Evolutionary conservation across 2,329 filamentous ascomycete species (phyloP), one percentile per base, ranked within the genome.

Genomic region (Alternaria infectoria): DNA sequence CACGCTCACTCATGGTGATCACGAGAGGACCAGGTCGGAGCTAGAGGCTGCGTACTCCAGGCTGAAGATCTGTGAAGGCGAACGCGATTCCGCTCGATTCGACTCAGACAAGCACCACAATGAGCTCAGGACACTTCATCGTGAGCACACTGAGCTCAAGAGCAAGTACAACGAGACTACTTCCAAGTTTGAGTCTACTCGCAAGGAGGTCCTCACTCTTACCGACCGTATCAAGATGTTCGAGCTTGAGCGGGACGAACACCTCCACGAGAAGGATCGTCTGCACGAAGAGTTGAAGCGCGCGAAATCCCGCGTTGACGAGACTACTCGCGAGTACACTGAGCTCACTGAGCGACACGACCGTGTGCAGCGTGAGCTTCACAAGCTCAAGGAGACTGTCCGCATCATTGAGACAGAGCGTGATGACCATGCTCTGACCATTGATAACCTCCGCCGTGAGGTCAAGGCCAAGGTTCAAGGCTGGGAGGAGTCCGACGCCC

Each of bases 121-220:
- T 25, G 73, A 75, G 13, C 65, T 72, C 36, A 67, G 72, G 2
- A 65, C 50, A 19, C 47, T 75, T 11, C 25, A 66, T 13, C 69
- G 69, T 11, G 69, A 73, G 54, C 66, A 74, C 44, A 73, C 69
- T 11, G 70, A 74, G 6, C 44, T 74, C 43, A 71, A 74, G 65
- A 73, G 71, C 64, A 73, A 68, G 12, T 64, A 63, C 44, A 57
- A 59, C 4, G 71, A 73, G 28, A 64, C 61, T 10, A 54, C 57
- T 15, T 65, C 59, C 44, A 74, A 71, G 36, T 65, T 73, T 23
- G 71, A 74, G 28, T 47, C 54, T 13, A 68, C 70, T 40, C 72
- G 67, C 11, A 72, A 74, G 36, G 72, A 74, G 28, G 57, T 73
- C 3, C 30, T 69, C 5, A 62, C 65, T 10, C 66, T 70, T 26